A percentile compares a stretch with the other conserved stretches of the same genome.
phyloP scores from a whole-genome alignment of 306 rosid genomes.

The Benincasa hispida region DNA sequence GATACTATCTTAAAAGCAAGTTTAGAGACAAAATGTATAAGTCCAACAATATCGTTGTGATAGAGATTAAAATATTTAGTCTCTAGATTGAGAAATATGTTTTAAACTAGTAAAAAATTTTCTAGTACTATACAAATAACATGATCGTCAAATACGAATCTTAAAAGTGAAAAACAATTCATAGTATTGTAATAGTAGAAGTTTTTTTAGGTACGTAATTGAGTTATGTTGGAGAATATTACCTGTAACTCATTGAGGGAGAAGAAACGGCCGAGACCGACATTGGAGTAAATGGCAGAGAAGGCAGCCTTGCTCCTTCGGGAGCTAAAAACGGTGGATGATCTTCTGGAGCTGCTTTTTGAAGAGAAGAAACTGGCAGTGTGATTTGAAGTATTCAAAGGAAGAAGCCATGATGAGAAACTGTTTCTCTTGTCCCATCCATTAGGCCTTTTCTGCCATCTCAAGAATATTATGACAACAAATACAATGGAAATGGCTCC shows the following conservation, averaged over 20 bases:
- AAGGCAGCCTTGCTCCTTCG: constrained; percentile 38
- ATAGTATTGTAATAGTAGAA: too few species aligned
- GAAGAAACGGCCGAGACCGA: constrained; percentile 30
- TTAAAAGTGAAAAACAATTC: too few species aligned
- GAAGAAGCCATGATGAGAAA: constrained; percentile 66
- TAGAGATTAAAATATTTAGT: too few species aligned
- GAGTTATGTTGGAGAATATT: background rate
- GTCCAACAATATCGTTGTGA: too few species aligned
- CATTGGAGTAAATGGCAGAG: constrained; percentile 20
- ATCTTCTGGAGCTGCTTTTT: constrained; percentile 23
- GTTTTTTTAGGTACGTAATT: too few species aligned
- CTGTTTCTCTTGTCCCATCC: constrained; percentile 31
- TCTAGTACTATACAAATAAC: too few species aligned
- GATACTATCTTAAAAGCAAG: too few species aligned
- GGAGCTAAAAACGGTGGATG: constrained; percentile 22
- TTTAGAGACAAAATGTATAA: too few species aligned
- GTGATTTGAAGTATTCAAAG: constrained; percentile 16
- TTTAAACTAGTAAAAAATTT: too few species aligned
- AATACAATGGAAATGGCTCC: constrained; percentile 25
- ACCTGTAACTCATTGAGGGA: constrained; percentile 33
- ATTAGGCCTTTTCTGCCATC: constrained; percentile 44
- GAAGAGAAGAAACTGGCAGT: constrained; percentile 10
- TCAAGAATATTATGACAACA: constrained; percentile 14
- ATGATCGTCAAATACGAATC: too few species aligned
- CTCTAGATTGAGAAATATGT: too few species aligned